Percentiles rank a stretch among this genome's conserved stretches.
Evolutionary conservation across 83 land plant species (phyloP).

Genomic region (Picea abies): DNA sequence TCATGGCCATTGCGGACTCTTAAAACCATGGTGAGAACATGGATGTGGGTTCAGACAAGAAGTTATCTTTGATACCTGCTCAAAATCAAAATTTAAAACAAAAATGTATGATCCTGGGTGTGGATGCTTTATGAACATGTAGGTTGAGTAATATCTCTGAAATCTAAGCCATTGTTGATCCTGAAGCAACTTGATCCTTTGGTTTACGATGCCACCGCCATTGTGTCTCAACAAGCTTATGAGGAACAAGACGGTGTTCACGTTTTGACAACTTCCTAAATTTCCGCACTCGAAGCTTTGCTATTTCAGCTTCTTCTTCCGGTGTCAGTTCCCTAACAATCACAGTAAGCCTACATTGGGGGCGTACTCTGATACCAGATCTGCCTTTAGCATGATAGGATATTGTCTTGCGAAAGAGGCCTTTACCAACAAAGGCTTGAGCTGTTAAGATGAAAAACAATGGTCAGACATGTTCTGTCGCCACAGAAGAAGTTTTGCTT

Average conservation of each 20-base stretch:
- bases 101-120: no score
- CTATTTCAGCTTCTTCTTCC: conserved; percentile 87
- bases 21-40: no score
- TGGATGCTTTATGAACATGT: no score
- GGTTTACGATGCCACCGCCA: conserved; percentile 60
- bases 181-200: conserved; percentile 1
- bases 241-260: conserved; percentile 71
- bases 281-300: conserved; percentile 56
- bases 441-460: conserved; percentile 45
- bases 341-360: conserved; percentile 88
- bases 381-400: conserved; percentile 85
- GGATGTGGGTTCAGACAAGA: no score
- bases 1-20: no score
- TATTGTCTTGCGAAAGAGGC: conserved; percentile 66
- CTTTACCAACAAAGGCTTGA: conserved; percentile 98
- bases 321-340: conserved; percentile 81
- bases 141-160: no score
- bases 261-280: conserved; percentile 60
- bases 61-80: no score
- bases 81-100: no score
- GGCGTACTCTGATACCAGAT: conserved; percentile 63
- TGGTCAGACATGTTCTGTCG: neutral
- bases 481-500: neutral
- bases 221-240: conserved; percentile 65
- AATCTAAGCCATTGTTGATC: no score